Evolutionary conservation across 768 basidiomycete species (phyloP), one percentile per base, ranked within the genome.

Genomic region (Auricularia sp.): DNA sequence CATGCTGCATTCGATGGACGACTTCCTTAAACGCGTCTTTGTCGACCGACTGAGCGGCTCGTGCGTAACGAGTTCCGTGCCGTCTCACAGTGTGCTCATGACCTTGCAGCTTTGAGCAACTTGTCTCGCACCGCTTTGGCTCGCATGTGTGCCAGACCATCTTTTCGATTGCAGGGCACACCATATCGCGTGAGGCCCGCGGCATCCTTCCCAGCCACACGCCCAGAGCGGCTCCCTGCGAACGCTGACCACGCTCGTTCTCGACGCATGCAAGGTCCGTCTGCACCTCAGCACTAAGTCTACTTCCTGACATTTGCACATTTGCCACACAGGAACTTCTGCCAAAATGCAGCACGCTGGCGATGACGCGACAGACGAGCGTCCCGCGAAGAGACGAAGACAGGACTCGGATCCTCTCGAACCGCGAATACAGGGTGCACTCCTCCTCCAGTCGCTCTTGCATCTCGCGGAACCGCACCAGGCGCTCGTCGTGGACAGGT

Each of bases 61-160:
- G 90, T 98, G 76, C 83, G 91, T 84, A 62, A 61, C 62, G 29
- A 12, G 39, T 64, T 64, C 39, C 12, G 18, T 64, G 65, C 36
- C 62, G 58, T 29, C 61, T 64, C 7, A 12, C 43, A 21, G 58
- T 66, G 51, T 59, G 56, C 44, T 36, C 12, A 63, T 66, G 43
- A 61, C 18, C n/a, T 34, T 39, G 65, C 88, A 70, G 91, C 7
- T 89, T 85, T 67, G 84, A 84, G 65, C 71, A 77, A 23, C 79
- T 94, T 34, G 77, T 82, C 35, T 85, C 81, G 70, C 90, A 98
- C 71, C 84, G 94, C 35, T 98, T 97, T 78, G 93, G 89, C 16
- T 96, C 94, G 33, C 95, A 98, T 83, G 95, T 97, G 5, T 90
- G 90, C 69, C 93, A 98, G 74, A 98, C 93, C 1, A 76, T 97